Base-by-base conservation (phyloP, 2,329 filamentous ascomycete genomes). In the Lecanicillium sp. region DNA sequence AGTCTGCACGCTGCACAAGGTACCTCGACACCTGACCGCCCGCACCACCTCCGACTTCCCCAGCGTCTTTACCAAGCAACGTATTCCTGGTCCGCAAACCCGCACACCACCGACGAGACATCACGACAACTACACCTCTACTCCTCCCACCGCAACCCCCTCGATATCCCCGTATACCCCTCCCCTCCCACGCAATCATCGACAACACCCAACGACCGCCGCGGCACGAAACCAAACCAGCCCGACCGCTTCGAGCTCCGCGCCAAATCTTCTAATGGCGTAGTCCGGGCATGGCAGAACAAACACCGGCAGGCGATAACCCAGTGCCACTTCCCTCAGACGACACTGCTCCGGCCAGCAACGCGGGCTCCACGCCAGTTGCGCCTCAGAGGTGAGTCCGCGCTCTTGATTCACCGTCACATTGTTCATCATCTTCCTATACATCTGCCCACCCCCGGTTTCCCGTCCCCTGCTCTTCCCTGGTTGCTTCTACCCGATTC, bases 271-370 rank as follows among this genome's bases (percentile, higher is more conserved):
- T 70, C 75, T 71, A 67, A 81, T 81, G 78, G 78, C 78, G 78
- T 81, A 80, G 78, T 78, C 74, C 60, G 64, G 66, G 66, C 75
- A 81, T 81, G 78, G 78, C 78, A 79, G 77, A 81, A 75, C 77
- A 72, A 79, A 81, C 67, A 67, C 60, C 64, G 65, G 63, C 65
- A 73, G 69, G 71, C 68, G 73, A 78, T 67, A 73, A 75, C 74
- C 71, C 76, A 70, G 69, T 69, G 72, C 74, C 69, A 70, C 71
- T 72, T 59, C 65, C 68, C 56, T 58, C 65, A 58, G 60, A 64
- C 61, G 56, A 62, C 52, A 57, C 60, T 52, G 53, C 60, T 30
- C 51, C 56, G 58, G 44, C 48, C 42, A 46, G 20, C 30, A 47
- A 20, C 33, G 49, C 49, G 44, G 21, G 44, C 44, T 23, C 38